phyloP scores from a whole-genome alignment of 208 protist genomes.

The Strigomonas galati region DNA sequence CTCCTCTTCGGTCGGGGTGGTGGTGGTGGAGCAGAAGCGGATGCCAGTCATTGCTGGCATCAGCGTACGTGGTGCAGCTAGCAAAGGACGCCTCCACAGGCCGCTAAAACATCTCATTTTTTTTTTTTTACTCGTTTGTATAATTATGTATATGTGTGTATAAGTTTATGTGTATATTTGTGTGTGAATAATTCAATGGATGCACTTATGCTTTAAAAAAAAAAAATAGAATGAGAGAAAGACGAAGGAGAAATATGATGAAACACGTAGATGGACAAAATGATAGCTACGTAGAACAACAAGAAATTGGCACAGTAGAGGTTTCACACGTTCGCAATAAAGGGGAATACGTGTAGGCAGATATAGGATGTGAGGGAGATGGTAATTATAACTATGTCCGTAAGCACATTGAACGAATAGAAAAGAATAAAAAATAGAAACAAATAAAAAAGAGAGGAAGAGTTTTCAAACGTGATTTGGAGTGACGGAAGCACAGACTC shows the following conservation, averaged over 20 bases:
- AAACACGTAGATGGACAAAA: background rate
- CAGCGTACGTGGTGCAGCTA: background rate
- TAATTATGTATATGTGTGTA: background rate
- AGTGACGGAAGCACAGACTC: background rate
- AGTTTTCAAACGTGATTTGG: background rate
- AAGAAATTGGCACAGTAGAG: background rate
- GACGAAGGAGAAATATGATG: background rate
- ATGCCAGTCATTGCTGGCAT: background rate
- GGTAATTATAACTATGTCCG: background rate
- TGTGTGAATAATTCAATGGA: background rate
- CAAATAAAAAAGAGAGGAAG: conserved; percentile 4
- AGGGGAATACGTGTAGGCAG: background rate
- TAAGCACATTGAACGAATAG: background rate
- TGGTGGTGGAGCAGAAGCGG: conserved; percentile 1
- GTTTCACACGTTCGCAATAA: background rate
- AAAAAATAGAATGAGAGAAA: background rate
- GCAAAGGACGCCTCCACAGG: background rate
- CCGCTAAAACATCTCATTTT: background rate
- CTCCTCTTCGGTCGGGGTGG: conserved; percentile 64
- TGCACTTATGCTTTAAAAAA: background rate
- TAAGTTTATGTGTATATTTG: background rate
- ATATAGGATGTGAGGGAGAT: background rate
- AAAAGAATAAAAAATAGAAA: background rate
- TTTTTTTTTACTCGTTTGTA: background rate
- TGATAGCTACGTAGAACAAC: background rate